Evolutionary conservation across 768 basidiomycete genomes (phyloP), one percentile per base, ranked within the genome.

Genomic region (Phaffia tasmanica): DNA sequence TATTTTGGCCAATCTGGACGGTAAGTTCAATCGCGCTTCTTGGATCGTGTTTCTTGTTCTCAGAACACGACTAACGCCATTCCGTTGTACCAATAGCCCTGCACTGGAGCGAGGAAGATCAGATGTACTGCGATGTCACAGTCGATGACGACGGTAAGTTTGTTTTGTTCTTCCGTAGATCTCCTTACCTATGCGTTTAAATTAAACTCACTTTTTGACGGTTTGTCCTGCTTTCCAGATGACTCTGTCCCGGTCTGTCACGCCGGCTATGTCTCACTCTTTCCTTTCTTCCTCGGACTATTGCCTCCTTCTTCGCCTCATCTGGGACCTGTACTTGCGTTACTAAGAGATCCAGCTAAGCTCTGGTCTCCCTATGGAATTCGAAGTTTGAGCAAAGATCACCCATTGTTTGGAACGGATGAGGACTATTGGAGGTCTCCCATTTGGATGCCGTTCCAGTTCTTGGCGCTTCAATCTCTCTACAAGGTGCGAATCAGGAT

Each of bases 341-440:
- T 92, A 48, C 79, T 97, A 35, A 81, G 78, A 19, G 86, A 89
- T 74, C 88, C 90, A 0, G 78, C 85, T 32, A 87, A 91, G 69
- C 82, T 98, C 42, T 97, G 94, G 94, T 94, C 91, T 1, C 81
- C 83, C 0, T 92, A 85, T 74, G 93, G 94, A 30, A 78, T 97
- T 47, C 86, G 93, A 32, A 93, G 89, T 70, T 78, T 98, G 62
- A 90, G 88, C 8, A 84, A 82, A n/a, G 83, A 84, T 23, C 90
- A 97, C 73, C 84, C 86, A n/a, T 83, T 88, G 58, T 97, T 91
- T 72, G 93, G 92, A 18, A 79, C 83, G 71, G 94, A 87, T 57
- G 93, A 98, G 77, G 89, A 98, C 78, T 98, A 98, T 76, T 98
- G 93, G 93, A 86, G 86, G 72, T 92, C 94, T 1, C 89, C 93